A percentile compares a stretch with the other conserved stretches of the same genome.
Conservation (phyloP, 1,284 basidiomycete genomes). For the Stygiomarasmius scandens region DNA sequence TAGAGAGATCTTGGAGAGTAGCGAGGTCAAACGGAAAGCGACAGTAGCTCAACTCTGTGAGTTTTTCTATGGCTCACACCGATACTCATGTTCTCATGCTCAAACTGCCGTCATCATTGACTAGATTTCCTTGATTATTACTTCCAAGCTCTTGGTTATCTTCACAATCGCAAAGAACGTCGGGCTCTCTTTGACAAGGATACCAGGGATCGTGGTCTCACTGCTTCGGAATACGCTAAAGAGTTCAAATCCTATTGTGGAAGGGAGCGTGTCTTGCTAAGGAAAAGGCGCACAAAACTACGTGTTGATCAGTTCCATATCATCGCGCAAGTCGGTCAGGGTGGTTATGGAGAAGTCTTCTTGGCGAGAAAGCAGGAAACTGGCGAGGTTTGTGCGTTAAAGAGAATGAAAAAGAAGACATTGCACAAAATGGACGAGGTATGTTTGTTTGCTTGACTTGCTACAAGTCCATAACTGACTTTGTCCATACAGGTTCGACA, state of each 20-base stretch:
- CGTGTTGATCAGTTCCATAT: slow-evolving; percentile 92
- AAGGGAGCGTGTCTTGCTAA: slow-evolving; percentile 87
- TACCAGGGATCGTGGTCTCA: slow-evolving; percentile 68
- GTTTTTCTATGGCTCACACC: slow-evolving; percentile 30
- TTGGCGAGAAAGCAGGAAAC: slow-evolving; percentile 91
- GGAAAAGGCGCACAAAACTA: slow-evolving; percentile 85
- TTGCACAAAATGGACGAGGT: slow-evolving; percentile 97
- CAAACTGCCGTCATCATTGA: neutral
- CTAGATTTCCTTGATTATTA: slow-evolving; percentile 94
- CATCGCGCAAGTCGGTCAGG: slow-evolving; percentile 95
- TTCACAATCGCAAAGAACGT: slow-evolving; percentile 82
- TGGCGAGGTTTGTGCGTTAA: slow-evolving; percentile 92
- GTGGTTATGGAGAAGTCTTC: slow-evolving; percentile 95
- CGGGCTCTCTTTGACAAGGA: slow-evolving; percentile 83
- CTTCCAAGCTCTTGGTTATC: slow-evolving; percentile 89
- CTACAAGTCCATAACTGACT: neutral
- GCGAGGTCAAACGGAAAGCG: slow-evolving; percentile 90
- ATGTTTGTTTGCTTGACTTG: slow-evolving; percentile 15
- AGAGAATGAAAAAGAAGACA: slow-evolving; percentile 94
- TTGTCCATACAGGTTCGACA: slow-evolving; percentile 72
- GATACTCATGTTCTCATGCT: slow-evolving; percentile 16
- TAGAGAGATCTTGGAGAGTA: slow-evolving; percentile 76
- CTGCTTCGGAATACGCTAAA: slow-evolving; percentile 65
- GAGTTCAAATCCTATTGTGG: slow-evolving; percentile 93
- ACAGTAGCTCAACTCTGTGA: slow-evolving; percentile 94